phyloP scores from a whole-genome alignment of 495 filamentous ascomycete genomes.

The Neurospora intermedia region DNA sequence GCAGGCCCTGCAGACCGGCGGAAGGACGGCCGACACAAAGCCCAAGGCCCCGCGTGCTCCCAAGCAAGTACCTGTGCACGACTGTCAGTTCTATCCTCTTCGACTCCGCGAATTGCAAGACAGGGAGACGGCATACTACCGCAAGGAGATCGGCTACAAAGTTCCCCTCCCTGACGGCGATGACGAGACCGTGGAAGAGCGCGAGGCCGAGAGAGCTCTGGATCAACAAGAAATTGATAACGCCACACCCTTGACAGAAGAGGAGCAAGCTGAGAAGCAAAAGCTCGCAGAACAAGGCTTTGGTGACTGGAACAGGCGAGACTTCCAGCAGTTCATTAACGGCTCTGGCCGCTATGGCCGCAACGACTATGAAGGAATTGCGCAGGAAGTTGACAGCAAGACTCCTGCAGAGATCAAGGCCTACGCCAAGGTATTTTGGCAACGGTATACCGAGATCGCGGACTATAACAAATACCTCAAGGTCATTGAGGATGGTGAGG shows the following conservation, averaged over 20 bases:
- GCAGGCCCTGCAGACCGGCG: constrained; percentile 75
- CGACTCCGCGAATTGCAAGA: constrained; percentile 82
- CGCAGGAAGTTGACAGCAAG: constrained; percentile 88
- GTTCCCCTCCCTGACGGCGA: constrained; percentile 72
- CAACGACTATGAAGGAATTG: constrained; percentile 69
- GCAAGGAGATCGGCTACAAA: constrained; percentile 92
- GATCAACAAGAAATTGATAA: constrained; percentile 91
- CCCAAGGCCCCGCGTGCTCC: constrained; percentile 93
- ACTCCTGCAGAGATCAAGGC: constrained; percentile 69
- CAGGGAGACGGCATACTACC: constrained; percentile 88
- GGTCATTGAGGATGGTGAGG: constrained; percentile 85
- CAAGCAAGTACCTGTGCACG: constrained; percentile 83
- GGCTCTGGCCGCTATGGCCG: constrained; percentile 88
- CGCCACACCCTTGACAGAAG: constrained; percentile 77
- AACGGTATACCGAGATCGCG: constrained; percentile 74
- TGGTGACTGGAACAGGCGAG: constrained; percentile 85
- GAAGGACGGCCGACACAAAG: constrained; percentile 75
- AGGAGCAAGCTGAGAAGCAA: constrained; percentile 77
- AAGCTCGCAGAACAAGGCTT: constrained; percentile 75
- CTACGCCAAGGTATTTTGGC: constrained; percentile 93
- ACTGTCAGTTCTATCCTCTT: constrained; percentile 93
- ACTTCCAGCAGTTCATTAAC: constrained; percentile 97
- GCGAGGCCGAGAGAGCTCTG: constrained; percentile 76
- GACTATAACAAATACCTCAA: constrained; percentile 80
- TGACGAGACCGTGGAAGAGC: constrained; percentile 71